These are phyloP conservation scores for Fusarium sp. DNA, from an alignment of 2,329 filamentous ascomycete genomes.

Conservation along the genomic window DNA sequence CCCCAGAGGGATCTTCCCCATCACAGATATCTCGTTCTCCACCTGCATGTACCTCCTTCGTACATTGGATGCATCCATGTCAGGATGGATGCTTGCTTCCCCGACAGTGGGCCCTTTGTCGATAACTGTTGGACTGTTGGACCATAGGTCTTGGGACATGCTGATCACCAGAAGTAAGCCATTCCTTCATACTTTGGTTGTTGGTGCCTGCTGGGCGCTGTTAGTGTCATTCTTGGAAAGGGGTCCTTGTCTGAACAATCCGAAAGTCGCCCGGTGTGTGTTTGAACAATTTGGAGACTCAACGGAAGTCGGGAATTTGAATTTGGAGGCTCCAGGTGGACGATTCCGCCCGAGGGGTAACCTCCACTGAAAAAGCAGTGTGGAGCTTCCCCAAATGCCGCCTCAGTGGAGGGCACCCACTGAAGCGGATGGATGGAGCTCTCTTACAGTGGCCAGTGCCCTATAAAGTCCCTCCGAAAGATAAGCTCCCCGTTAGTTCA, in stretches of 20 bases:
- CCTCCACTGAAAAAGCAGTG: conserved; percentile 41
- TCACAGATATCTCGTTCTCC: conserved; percentile 19
- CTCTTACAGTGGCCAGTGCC: conserved; percentile 22
- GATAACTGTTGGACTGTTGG: conserved; percentile 15
- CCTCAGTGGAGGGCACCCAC: conserved; percentile 20
- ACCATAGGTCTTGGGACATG: conserved; percentile 19
- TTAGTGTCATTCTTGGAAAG: neutral
- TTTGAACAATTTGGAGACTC: neutral
- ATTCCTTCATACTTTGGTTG: neutral
- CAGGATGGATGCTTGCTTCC: conserved; percentile 20
- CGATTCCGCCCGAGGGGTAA: conserved; percentile 16
- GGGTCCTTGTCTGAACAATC: neutral
- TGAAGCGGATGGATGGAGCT: conserved; percentile 5
- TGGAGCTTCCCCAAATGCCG: conserved; percentile 26
- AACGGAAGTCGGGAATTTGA: neutral
- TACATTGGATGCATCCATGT: conserved; percentile 14
- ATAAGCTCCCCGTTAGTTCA: neutral
- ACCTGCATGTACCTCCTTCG: conserved; percentile 22
- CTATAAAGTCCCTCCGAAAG: conserved; percentile 15
- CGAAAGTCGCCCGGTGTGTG: neutral
- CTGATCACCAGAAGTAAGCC: conserved; percentile 5
- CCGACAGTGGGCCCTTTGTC: conserved; percentile 24
- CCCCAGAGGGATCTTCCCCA: conserved; percentile 28
- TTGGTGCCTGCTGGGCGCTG: neutral
- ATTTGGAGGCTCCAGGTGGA: conserved; percentile 12